A percentile compares a stretch with the other conserved stretches of the same genome.
Conservation (phyloP, 306 rosid genomes). For the Vigna angularis region DNA sequence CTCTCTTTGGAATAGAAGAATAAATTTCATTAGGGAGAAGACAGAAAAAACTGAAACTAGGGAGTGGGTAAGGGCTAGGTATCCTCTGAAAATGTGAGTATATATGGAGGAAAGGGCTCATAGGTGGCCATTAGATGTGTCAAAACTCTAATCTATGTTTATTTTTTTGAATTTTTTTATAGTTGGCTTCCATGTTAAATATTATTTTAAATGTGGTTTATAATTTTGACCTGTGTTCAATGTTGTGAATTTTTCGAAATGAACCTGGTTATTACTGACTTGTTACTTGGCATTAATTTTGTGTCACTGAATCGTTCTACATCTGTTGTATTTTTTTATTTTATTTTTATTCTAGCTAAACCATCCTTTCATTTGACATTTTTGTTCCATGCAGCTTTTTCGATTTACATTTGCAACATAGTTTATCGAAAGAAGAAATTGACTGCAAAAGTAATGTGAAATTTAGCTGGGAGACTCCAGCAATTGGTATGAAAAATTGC, state of each 20-base stretch:
- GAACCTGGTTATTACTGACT: slow-evolving; percentile 10
- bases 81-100: slow-evolving; percentile 3
- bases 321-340: neutral
- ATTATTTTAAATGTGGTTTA: neutral
- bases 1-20: neutral
- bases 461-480: slow-evolving; percentile 81
- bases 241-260: neutral
- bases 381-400: slow-evolving; percentile 65
- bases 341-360: neutral
- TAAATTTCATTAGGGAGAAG: slow-evolving; percentile 17
- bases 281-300: neutral
- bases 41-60: slow-evolving; percentile 5
- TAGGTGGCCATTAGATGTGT: slow-evolving; percentile 10
- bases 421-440: slow-evolving; percentile 72
- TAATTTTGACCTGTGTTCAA: slow-evolving; percentile 5
- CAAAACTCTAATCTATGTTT: slow-evolving; percentile 5
- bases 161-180: neutral
- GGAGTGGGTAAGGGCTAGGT: neutral
- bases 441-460: slow-evolving; percentile 58
- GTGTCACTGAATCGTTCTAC: slow-evolving; percentile 26
- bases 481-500: slow-evolving; percentile 73
- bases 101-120: neutral
- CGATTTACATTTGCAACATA: slow-evolving; percentile 65
- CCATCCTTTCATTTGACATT: slow-evolving; percentile 26
- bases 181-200: slow-evolving; percentile 4